These are phyloP conservation scores for Daldinia bambusicola DNA, from an alignment of 495 filamentous ascomycete genomes.

Conservation along the genomic window DNA sequence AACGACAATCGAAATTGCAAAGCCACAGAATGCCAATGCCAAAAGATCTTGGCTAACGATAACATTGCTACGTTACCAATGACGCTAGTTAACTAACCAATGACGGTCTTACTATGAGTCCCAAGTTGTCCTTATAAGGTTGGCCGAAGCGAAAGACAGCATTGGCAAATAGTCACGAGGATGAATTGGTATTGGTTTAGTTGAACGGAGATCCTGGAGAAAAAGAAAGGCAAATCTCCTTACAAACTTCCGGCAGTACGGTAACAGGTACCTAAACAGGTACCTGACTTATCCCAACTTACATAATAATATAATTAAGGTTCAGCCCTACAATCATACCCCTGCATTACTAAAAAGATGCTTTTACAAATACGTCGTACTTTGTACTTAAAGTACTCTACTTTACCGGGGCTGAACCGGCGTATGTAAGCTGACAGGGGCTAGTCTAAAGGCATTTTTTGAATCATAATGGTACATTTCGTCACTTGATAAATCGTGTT, in stretches of 20 bases:
- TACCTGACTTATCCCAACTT: not conserved
- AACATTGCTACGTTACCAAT: constrained; percentile 27
- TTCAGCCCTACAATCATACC: constrained; percentile 23
- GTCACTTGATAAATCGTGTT: constrained; percentile 17
- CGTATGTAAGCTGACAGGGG: constrained; percentile 37
- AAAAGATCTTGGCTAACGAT: constrained; percentile 5
- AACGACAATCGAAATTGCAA: constrained; percentile 24
- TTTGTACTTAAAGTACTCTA: not conserved
- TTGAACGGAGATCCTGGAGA: constrained; percentile 36
- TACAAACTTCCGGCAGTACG: constrained; percentile 9
- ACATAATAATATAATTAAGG: constrained; percentile 29
- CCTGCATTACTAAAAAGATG: not conserved
- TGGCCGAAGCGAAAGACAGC: constrained; percentile 28
- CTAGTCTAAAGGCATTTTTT: constrained; percentile 29
- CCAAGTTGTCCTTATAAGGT: constrained; percentile 22
- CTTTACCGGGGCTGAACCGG: not conserved
- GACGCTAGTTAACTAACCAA: constrained; percentile 16
- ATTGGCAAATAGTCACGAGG: constrained; percentile 20
- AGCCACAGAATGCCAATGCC: constrained; percentile 23
- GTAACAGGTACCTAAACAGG: not conserved
- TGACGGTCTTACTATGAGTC: not conserved
- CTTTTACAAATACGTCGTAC: constrained; percentile 2
- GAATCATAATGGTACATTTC: constrained; percentile 9
- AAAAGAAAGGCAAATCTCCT: constrained; percentile 14
- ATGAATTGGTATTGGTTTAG: constrained; percentile 6